phyloP scores from a whole-genome alignment of 768 basidiomycete species.

The Amanita rimosa region DNA sequence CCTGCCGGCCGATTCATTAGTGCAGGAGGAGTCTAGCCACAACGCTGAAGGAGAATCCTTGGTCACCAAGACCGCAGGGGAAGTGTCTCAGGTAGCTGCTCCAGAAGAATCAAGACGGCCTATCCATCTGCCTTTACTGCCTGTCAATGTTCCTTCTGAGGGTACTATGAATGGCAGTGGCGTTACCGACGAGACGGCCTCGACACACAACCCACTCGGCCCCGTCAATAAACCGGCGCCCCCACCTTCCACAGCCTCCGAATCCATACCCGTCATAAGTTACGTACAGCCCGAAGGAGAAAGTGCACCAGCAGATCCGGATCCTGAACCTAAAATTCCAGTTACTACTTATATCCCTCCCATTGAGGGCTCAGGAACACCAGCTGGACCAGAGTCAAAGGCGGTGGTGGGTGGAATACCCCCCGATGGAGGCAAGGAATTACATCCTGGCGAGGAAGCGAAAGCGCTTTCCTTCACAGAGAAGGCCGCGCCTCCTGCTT shows the following conservation, averaged over 20 bases:
- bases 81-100: neutral
- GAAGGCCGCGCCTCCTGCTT: neutral
- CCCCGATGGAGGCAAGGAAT: neutral
- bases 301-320: neutral
- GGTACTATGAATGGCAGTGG: neutral
- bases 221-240: neutral
- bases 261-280: neutral
- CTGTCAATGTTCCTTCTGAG: slow-evolving; percentile 2
- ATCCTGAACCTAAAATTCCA: neutral
- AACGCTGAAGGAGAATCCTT: neutral
- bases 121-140: neutral
- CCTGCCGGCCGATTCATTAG: neutral
- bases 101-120: neutral
- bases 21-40: neutral
- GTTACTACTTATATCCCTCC: neutral
- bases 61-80: neutral
- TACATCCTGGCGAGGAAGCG: neutral
- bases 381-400: neutral
- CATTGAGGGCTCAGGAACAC: neutral
- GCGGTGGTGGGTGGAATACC: neutral
- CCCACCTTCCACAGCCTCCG: neutral
- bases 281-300: neutral
- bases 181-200: neutral
- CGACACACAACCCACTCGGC: slow-evolving; percentile 4
- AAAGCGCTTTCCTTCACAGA: neutral